Conservation (phyloP, 2,329 filamentous ascomycete genomes). For the Fusarium vanettenii region DNA sequence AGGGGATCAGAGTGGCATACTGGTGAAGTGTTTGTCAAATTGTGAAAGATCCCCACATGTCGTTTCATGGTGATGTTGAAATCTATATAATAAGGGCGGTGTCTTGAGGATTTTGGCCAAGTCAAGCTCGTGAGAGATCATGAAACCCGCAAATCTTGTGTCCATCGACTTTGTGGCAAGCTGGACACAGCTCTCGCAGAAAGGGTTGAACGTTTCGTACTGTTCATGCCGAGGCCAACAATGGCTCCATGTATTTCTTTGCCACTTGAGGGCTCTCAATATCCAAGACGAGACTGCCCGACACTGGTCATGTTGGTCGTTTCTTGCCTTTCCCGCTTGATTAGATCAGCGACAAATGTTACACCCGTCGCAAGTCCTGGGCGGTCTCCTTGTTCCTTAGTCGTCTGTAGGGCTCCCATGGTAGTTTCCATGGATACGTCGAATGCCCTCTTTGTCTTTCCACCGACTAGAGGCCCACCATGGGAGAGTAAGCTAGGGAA, state of each 20-base stretch:
- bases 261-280: neutral
- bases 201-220: neutral
- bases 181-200: neutral
- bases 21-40: neutral
- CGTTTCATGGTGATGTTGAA: neutral
- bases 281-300: neutral
- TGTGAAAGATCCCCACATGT: neutral
- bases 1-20: neutral
- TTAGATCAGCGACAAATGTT: neutral
- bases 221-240: neutral
- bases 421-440: neutral
- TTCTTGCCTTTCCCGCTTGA: neutral
- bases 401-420: neutral
- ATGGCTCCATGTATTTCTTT: neutral
- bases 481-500: neutral
- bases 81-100: neutral
- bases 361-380: neutral
- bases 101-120: neutral
- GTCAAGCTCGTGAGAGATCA: neutral
- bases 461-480: neutral
- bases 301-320: neutral
- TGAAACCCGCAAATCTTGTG: neutral
- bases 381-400: neutral
- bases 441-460: neutral
- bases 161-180: neutral